A percentile compares a stretch with the other conserved stretches of the same genome.
Evolutionary conservation across 2,329 filamentous ascomycete species (phyloP).

Genomic region (Penicillium verrucosum): DNA sequence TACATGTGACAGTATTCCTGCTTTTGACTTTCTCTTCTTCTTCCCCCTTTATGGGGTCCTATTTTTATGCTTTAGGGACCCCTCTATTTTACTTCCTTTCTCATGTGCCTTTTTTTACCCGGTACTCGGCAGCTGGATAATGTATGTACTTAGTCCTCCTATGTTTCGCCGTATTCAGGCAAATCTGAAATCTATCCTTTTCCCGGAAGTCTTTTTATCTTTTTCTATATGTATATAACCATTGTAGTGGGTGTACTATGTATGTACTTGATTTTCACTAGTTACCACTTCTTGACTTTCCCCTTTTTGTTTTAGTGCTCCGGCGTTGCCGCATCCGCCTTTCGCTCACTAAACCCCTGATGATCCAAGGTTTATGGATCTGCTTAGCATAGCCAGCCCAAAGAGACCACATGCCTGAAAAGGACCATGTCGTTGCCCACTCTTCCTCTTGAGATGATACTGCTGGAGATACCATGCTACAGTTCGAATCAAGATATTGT

Average conservation of each 20-base stretch:
- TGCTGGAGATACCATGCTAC: too few relatives aligned
- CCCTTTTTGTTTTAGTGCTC: neutral
- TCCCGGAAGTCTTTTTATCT: neutral
- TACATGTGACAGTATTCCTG: slow-evolving; percentile 20
- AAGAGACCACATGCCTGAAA: too few relatives aligned
- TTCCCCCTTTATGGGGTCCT: slow-evolving; percentile 17
- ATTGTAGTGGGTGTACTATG: neutral
- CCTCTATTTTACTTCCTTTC: slow-evolving; percentile 16
- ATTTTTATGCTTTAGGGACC: slow-evolving; percentile 16
- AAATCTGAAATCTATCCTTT: slow-evolving; percentile 10
- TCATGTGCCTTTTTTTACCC: slow-evolving; percentile 24
- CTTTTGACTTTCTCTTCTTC: slow-evolving; percentile 21
- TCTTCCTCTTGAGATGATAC: too few relatives aligned
- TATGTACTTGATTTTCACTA: too few relatives aligned
- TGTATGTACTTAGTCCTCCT: slow-evolving; percentile 38
- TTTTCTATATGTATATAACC: slow-evolving; percentile 4
- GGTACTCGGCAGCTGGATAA: slow-evolving; percentile 36
- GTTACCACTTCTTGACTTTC: too few relatives aligned
- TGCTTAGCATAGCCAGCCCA: too few relatives aligned
- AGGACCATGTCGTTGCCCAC: too few relatives aligned
- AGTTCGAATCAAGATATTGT: too few relatives aligned
- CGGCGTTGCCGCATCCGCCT: too few relatives aligned
- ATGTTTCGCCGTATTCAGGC: slow-evolving; percentile 13
- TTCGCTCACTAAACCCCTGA: too few relatives aligned
- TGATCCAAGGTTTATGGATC: too few relatives aligned